These are phyloP conservation scores for Boletus rubescentipes DNA, from an alignment of 768 basidiomycete genomes.

Conservation along the genomic window DNA sequence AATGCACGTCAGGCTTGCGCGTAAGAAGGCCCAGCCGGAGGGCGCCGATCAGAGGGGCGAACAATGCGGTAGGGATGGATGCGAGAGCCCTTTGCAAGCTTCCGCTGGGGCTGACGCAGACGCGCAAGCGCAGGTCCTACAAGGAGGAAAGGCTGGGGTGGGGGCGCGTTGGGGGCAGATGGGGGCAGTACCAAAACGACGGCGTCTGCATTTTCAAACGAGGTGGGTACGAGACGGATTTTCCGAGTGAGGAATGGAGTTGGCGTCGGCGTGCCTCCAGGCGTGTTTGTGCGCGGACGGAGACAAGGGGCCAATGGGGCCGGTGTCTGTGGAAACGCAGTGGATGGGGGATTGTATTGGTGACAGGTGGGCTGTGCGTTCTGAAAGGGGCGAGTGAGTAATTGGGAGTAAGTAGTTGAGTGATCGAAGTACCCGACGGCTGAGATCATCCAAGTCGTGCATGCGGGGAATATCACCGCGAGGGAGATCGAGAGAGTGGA, in stretches of 20 bases:
- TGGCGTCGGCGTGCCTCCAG: neutral
- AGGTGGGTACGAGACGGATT: conserved; percentile 47
- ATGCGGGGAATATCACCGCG: conserved; percentile 7
- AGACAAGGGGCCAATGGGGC: conserved; percentile 29
- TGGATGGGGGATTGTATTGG: conserved; percentile 30
- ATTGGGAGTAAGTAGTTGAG: neutral
- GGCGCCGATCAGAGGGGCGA: conserved; percentile 16
- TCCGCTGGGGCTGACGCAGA: conserved; percentile 44
- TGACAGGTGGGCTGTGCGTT: neutral
- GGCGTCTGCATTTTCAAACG: conserved; percentile 54
- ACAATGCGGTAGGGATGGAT: conserved; percentile 58
- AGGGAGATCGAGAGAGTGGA: conserved; percentile 47
- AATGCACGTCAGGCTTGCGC: neutral
- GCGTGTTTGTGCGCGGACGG: neutral
- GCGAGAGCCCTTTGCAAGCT: conserved; percentile 45
- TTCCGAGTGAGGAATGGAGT: conserved; percentile 19
- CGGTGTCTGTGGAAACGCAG: conserved; percentile 38
- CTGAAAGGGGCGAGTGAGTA: neutral
- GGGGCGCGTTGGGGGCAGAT: conserved; percentile 15
- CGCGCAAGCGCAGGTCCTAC: conserved; percentile 48
- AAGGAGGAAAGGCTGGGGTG: conserved; percentile 40
- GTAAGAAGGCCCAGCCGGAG: neutral
- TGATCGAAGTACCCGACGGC: conserved; percentile 14
- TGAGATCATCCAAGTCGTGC: conserved; percentile 6
- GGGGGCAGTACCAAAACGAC: conserved; percentile 45